Percentiles rank a stretch among this genome's conserved stretches.
phyloP scores from a whole-genome alignment of 1,284 basidiomycete genomes.

The Salmacisia buchloeana region DNA sequence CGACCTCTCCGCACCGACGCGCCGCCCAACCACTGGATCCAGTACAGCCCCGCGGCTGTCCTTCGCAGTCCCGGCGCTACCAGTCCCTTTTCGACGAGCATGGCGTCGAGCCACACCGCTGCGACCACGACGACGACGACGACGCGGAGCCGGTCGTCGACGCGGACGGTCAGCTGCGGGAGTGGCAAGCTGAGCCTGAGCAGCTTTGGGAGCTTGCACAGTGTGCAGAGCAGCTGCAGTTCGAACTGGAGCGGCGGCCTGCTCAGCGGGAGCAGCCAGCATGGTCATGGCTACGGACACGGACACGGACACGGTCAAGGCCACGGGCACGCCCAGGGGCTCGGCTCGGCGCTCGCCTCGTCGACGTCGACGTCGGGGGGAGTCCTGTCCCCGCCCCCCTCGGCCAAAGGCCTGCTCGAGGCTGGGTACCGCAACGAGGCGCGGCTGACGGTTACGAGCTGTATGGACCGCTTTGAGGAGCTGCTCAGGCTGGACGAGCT shows the following conservation, averaged over 20 bases:
- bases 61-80: not conserved
- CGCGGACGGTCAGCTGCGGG: not conserved
- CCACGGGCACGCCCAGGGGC: too few species aligned
- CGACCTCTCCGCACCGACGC: not conserved
- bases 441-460: not conserved
- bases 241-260: not conserved
- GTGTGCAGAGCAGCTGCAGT: not conserved
- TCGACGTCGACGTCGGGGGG: not conserved
- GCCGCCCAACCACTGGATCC: slow-evolving; percentile 7
- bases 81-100: not conserved
- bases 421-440: not conserved
- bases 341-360: not conserved
- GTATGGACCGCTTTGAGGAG: not conserved
- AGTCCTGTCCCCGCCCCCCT: not conserved
- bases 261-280: not conserved
- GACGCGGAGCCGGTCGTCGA: too few species aligned
- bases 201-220: not conserved
- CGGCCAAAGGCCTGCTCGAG: not conserved
- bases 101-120: not conserved
- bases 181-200: not conserved
- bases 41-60: slow-evolving; percentile 3
- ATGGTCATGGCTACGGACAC: too few species aligned
- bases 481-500: not conserved
- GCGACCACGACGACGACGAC: not conserved
- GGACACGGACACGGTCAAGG: too few species aligned